A percentile compares a stretch with the other conserved stretches of the same genome.
These are phyloP conservation scores for Phymatotrichopsis omnivora DNA, from an alignment of 2,329 filamentous ascomycete species.

Conservation along the genomic window DNA sequence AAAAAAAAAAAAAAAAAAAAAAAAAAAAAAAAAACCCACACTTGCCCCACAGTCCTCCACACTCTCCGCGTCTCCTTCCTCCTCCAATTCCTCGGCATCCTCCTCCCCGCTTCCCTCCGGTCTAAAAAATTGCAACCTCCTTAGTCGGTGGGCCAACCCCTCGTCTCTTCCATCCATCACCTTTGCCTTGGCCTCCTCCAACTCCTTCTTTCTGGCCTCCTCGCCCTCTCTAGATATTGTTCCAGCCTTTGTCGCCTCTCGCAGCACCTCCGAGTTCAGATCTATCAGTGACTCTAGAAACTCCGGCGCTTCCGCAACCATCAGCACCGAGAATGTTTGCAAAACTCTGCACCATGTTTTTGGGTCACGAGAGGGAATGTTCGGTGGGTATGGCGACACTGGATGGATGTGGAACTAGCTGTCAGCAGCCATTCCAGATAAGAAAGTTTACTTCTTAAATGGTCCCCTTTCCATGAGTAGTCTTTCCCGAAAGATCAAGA, in stretches of 20 bases:
- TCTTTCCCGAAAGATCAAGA: too few species aligned
- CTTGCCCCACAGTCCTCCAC: neutral
- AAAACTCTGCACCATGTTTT: conserved; percentile 23
- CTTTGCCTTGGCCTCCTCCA: neutral
- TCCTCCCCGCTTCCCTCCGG: neutral
- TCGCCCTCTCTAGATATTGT: neutral
- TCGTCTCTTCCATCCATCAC: conserved; percentile 3
- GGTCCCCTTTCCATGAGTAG: too few species aligned
- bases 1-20: neutral
- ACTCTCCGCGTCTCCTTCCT: neutral
- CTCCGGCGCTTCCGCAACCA: conserved; percentile 24
- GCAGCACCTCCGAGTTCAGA: conserved; percentile 11
- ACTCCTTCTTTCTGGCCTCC: neutral
- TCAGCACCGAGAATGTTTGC: conserved; percentile 22
- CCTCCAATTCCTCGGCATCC: neutral
- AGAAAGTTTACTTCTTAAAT: too few species aligned
- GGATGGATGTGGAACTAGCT: too few species aligned
- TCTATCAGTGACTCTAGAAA: conserved; percentile 12
- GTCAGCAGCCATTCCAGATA: too few species aligned
- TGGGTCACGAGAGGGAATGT: conserved; percentile 21
- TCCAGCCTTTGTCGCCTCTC: neutral
- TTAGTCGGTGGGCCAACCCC: conserved; percentile 4
- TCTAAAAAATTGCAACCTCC: conserved; percentile 3
- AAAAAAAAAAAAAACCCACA: neutral
- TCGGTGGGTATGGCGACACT: conserved; percentile 25